These are phyloP conservation scores for Smallanthus sonchifolius DNA, from an alignment of 129 eudicot genomes.

Conservation along the genomic window DNA sequence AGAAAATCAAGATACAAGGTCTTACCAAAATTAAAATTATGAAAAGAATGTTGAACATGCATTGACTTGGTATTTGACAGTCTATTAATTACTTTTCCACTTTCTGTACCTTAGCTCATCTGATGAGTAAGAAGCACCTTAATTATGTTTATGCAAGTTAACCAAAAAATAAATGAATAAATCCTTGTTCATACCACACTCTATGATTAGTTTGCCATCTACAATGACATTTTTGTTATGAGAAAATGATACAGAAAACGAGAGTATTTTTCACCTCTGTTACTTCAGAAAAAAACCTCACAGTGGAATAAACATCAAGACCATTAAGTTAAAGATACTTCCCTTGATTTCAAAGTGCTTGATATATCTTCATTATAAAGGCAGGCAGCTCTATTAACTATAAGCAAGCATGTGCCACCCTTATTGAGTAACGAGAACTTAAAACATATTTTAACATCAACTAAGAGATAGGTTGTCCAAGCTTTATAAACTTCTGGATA, in stretches of 20 bases:
- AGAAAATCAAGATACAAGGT: neutral
- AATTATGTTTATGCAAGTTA: neutral
- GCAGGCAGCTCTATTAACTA: neutral
- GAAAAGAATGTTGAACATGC: neutral
- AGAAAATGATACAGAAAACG: neutral
- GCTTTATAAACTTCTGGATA: neutral
- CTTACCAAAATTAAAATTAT: neutral
- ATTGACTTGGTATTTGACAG: neutral
- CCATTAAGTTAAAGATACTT: neutral
- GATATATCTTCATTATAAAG: neutral
- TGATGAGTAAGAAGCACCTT: neutral
- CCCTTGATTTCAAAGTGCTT: neutral
- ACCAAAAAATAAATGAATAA: neutral
- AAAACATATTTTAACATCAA: neutral
- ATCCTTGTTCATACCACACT: neutral
- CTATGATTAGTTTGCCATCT: neutral
- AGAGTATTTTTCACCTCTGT: neutral
- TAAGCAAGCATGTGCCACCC: neutral
- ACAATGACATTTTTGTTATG: neutral
- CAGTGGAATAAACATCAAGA: neutral
- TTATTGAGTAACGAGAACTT: neutral
- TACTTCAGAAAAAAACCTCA: neutral
- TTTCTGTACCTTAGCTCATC: neutral
- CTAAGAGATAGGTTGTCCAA: neutral
- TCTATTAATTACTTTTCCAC: neutral